Base-by-base conservation (phyloP, 805 yeast genomes). In the Candida germanica region DNA sequence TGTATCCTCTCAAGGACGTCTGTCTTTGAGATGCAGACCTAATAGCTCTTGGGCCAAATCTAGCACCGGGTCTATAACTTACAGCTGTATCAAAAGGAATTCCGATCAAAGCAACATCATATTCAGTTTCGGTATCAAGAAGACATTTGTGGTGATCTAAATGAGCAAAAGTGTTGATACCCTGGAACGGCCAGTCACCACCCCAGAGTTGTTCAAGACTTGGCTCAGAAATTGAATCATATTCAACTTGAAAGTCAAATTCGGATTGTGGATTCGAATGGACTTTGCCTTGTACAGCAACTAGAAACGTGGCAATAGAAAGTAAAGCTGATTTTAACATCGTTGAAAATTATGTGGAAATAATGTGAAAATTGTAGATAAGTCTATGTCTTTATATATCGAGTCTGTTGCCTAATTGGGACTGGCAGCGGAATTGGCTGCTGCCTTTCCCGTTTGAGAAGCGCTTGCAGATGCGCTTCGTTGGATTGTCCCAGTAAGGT, bases 11-110 rank as follows among this genome's bases (percentile, higher is more conserved):
- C 36, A 77, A 54, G 2, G 79, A 56, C 3, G 77, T 75, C 53
- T 85, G 94, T 46, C 94, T 71, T 51, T 79, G 84, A 3, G 85
- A 78, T 2, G 85, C 84, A 2, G 71, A 62, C 45, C 89, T 61
- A 33, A 82, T 79, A 9, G 84, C 83, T 33, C 79, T 59, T 3
- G 91, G 95, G 2, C 95, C 95, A 58, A 85, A 85, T 36, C 95
- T 61, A 2, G 94, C 89, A 5, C 95, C 94, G 0, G 89, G 74
- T 33, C 94, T 69, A 56, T 79, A 85, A 1, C 88, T 73, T 0
- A 80, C 80, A 0, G 91, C 91, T 5, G 93, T 85, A 51, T 85
- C 95, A 48, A 85, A 86, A 0, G 94, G 94, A 1, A 83, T 81
- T 4, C 95, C 95, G 38, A 85, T 69, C 10, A 86, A 45, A 0